Evolutionary conservation across 805 yeast species (phyloP).

Genomic region (Candida silvatica): DNA sequence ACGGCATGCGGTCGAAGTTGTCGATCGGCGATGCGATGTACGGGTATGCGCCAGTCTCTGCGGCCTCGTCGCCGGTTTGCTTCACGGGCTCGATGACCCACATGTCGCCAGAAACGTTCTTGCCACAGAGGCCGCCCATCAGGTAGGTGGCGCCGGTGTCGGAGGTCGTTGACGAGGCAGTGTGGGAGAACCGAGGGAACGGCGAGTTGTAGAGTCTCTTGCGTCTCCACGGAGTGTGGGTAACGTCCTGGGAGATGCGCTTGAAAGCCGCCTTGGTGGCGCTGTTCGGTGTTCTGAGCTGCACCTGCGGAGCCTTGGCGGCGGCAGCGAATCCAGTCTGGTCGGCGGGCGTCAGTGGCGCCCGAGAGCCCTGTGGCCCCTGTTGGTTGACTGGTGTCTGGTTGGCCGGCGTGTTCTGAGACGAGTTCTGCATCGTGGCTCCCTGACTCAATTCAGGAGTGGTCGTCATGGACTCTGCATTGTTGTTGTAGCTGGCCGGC

Average conservation of each 20-base stretch:
- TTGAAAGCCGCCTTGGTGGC: background rate
- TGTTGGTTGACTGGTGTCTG: background rate
- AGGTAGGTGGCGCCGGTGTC: slow-evolving; percentile 76
- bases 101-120: slow-evolving; percentile 88
- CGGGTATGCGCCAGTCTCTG: slow-evolving; percentile 22
- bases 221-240: slow-evolving; percentile 55
- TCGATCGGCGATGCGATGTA: slow-evolving; percentile 47
- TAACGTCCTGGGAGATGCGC: background rate
- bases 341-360: too few species aligned
- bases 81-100: slow-evolving; percentile 69
- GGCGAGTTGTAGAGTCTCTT: slow-evolving; percentile 66
- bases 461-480: background rate
- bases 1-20: slow-evolving; percentile 74
- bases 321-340: too few species aligned
- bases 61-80: slow-evolving; percentile 5
- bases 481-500: too few species aligned
- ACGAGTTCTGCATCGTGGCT: background rate
- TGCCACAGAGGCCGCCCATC: slow-evolving; percentile 94
- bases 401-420: background rate
- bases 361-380: too few species aligned
- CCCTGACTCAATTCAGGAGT: background rate
- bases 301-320: background rate
- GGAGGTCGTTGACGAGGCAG: slow-evolving; percentile 67
- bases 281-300: background rate
- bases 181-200: slow-evolving; percentile 91